Conservation (phyloP, 2,329 filamentous ascomycete genomes). For the Cladophialophora bantiana region DNA sequence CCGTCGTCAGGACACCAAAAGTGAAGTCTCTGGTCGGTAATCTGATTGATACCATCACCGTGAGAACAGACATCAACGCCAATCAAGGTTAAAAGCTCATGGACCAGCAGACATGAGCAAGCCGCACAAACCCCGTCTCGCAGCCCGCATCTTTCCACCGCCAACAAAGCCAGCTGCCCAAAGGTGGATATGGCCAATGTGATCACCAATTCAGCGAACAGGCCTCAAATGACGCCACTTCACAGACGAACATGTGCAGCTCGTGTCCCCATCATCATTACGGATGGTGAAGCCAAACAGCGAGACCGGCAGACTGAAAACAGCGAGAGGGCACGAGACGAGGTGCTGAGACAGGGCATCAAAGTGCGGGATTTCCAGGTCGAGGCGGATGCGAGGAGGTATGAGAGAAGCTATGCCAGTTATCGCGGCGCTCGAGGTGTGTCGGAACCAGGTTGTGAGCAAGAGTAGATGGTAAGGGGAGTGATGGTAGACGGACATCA, state of each 20-base stretch:
- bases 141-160: slow-evolving; percentile 23
- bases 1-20: background rate
- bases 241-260: background rate
- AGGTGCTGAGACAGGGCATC: slow-evolving; percentile 32
- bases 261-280: slow-evolving; percentile 19
- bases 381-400: slow-evolving; percentile 27
- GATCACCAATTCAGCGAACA: background rate
- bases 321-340: slow-evolving; percentile 28
- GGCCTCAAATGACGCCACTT: slow-evolving; percentile 9
- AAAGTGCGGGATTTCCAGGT: slow-evolving; percentile 35
- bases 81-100: background rate
- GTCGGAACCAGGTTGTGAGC: background rate
- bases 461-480: background rate
- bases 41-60: background rate
- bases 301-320: slow-evolving; percentile 25
- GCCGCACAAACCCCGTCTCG: slow-evolving; percentile 20
- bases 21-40: background rate
- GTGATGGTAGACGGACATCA: background rate
- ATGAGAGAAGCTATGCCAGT: background rate
- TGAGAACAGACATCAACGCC: slow-evolving; percentile 5
- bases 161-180: background rate
- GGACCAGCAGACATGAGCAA: slow-evolving; percentile 23
- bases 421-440: background rate
- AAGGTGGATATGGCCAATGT: background rate
- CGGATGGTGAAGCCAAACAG: slow-evolving; percentile 15